These are phyloP conservation scores for Escovopsis sp. DNA, from an alignment of 2,329 filamentous ascomycete species.

Conservation along the genomic window DNA sequence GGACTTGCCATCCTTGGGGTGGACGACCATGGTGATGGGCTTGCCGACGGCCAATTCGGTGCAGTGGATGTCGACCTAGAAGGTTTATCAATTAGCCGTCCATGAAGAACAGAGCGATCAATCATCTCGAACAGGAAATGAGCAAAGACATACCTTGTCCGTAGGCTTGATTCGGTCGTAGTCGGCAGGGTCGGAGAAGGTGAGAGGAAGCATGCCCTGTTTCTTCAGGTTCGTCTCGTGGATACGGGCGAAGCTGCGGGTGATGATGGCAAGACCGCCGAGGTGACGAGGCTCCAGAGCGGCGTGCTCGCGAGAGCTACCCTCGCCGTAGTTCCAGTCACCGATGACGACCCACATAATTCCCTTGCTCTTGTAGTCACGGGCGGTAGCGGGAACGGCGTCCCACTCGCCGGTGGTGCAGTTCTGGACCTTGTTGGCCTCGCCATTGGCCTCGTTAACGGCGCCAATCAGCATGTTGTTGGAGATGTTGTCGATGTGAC, in stretches of 20 bases:
- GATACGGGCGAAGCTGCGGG: conserved; percentile 91
- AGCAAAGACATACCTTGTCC: conserved; percentile 61
- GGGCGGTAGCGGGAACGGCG: conserved; percentile 82
- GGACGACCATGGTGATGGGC: conserved; percentile 80
- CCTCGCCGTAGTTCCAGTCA: conserved; percentile 99
- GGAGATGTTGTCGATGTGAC: conserved; percentile 97
- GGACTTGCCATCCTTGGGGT: conserved; percentile 70
- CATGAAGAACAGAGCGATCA: not conserved
- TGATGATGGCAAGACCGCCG: conserved; percentile 92
- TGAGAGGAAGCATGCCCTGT: conserved; percentile 99
- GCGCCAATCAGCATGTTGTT: conserved; percentile 99
- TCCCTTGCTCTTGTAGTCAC: conserved; percentile 96
- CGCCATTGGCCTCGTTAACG: conserved; percentile 86
- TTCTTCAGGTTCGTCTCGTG: conserved; percentile 99
- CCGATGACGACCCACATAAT: conserved; percentile 95
- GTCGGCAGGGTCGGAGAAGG: conserved; percentile 85
- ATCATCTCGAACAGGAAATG: not conserved
- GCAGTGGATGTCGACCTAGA: conserved; percentile 64
- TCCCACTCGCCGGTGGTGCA: conserved; percentile 67
- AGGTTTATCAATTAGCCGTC: conserved; percentile 10
- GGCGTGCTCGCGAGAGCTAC: conserved; percentile 93
- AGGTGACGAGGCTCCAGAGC: conserved; percentile 95
- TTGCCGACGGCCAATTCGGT: conserved; percentile 85
- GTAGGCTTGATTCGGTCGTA: conserved; percentile 94
- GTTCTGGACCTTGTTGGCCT: conserved; percentile 98